phyloP scores from a whole-genome alignment of 805 yeast genomes.

The Candida alai region DNA sequence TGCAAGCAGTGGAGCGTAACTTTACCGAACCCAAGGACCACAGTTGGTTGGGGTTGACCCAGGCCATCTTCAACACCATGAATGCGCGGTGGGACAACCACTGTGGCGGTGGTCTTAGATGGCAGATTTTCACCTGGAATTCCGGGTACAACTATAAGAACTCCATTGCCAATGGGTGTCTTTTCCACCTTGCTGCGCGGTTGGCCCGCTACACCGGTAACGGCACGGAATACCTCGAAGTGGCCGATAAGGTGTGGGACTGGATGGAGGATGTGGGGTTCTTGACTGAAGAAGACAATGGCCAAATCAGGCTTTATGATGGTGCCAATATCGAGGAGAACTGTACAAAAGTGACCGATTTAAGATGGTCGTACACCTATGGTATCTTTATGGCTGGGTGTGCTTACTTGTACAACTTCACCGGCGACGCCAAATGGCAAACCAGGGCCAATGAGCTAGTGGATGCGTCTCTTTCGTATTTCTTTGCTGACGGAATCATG shows the following conservation, averaged over 20 bases:
- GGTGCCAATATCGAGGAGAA: slow-evolving; percentile 49
- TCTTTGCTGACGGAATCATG: slow-evolving; percentile 48
- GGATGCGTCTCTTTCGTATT: slow-evolving; percentile 33
- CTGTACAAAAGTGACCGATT: slow-evolving; percentile 46
- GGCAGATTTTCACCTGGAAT: slow-evolving; percentile 97
- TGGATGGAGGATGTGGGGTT: slow-evolving; percentile 60
- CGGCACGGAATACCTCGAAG: slow-evolving; percentile 54
- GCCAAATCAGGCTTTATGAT: slow-evolving; percentile 43
- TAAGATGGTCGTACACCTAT: slow-evolving; percentile 68
- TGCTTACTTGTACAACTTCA: slow-evolving; percentile 64
- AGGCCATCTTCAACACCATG: slow-evolving; percentile 91
- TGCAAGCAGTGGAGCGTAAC: slow-evolving; percentile 46
- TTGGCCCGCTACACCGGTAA: slow-evolving; percentile 80
- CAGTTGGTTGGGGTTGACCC: slow-evolving; percentile 79
- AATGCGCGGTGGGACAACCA: slow-evolving; percentile 77
- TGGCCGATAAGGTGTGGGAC: slow-evolving; percentile 73
- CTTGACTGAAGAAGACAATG: slow-evolving; percentile 14
- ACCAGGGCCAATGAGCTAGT: slow-evolving; percentile 34
- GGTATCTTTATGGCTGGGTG: slow-evolving; percentile 65
- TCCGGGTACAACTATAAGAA: slow-evolving; percentile 92
- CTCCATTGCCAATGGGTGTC: slow-evolving; percentile 84
- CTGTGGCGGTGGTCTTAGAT: slow-evolving; percentile 89
- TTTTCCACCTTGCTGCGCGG: slow-evolving; percentile 84
- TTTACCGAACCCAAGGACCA: slow-evolving; percentile 55
- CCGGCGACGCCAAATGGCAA: slow-evolving; percentile 45